phyloP scores from a whole-genome alignment of 2,329 filamentous ascomycete species.

The Diplodia seriata region DNA sequence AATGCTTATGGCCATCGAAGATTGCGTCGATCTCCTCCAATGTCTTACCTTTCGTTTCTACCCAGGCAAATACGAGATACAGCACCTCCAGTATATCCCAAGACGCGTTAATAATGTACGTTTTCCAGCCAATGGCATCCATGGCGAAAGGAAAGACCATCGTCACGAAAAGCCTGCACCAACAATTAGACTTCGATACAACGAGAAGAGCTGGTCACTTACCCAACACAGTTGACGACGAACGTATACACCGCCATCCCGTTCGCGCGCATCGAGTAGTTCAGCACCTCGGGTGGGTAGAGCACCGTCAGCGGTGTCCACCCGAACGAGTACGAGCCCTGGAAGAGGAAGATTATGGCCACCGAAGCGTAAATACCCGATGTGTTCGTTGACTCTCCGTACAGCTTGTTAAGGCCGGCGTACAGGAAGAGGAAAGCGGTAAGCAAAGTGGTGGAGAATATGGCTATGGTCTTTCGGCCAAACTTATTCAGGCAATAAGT shows the following conservation, averaged over 20 bases:
- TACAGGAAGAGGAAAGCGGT: slow-evolving; percentile 41
- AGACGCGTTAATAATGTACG: slow-evolving; percentile 43
- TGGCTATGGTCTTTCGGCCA: slow-evolving; percentile 42
- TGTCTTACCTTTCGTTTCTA: slow-evolving; percentile 43
- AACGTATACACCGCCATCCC: slow-evolving; percentile 46
- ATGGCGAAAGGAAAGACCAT: slow-evolving; percentile 25
- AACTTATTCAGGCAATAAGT: slow-evolving; percentile 47
- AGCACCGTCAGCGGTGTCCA: slow-evolving; percentile 55
- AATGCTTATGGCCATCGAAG: slow-evolving; percentile 38
- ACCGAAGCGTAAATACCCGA: slow-evolving; percentile 53
- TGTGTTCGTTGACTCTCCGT: slow-evolving; percentile 7
- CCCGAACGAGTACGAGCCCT: slow-evolving; percentile 59
- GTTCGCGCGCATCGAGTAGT: slow-evolving; percentile 58
- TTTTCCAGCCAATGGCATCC: slow-evolving; percentile 41
- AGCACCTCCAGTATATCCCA: slow-evolving; percentile 42
- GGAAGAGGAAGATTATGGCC: slow-evolving; percentile 60
- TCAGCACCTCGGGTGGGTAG: slow-evolving; percentile 59
- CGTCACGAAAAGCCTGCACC: slow-evolving; percentile 7
- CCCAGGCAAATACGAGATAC: slow-evolving; percentile 40
- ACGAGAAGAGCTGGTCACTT: background rate
- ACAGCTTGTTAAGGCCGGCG: slow-evolving; percentile 25
- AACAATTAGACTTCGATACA: background rate
- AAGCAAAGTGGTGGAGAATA: slow-evolving; percentile 38
- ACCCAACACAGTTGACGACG: slow-evolving; percentile 16
- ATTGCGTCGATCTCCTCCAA: slow-evolving; percentile 42